A percentile compares a stretch with the other conserved stretches of the same genome.
Conservation (phyloP, 257 asterid genomes). For the Mentha longifolia region DNA sequence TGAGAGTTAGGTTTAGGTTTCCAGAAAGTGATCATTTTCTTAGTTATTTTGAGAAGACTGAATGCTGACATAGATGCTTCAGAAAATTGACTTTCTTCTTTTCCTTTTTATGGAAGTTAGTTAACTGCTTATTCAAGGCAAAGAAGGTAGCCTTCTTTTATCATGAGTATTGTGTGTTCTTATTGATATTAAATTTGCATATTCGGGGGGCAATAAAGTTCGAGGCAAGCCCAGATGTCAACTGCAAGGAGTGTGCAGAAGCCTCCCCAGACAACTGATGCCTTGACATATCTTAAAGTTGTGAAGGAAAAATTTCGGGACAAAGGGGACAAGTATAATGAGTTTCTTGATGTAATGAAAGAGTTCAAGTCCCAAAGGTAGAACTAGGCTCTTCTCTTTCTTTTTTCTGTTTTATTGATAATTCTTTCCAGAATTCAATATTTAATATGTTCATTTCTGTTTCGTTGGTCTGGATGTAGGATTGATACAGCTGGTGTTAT, state of each 20-base stretch:
- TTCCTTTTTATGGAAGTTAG: not conserved
- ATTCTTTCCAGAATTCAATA: slow-evolving; percentile 9
- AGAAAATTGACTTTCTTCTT: not conserved
- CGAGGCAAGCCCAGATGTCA: slow-evolving; percentile 70
- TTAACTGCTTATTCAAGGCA: not conserved
- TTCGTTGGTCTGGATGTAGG: slow-evolving; percentile 50
- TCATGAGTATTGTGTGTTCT: slow-evolving; percentile 5
- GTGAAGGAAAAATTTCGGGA: slow-evolving; percentile 86
- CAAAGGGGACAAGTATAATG: slow-evolving; percentile 74
- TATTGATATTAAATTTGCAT: slow-evolving; percentile 26
- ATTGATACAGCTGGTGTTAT: slow-evolving; percentile 72
- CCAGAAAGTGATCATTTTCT: slow-evolving; percentile 1
- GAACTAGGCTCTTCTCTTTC: slow-evolving; percentile 9
- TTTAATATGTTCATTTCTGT: slow-evolving; percentile 24
- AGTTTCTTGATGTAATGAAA: slow-evolving; percentile 95
- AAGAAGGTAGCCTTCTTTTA: slow-evolving; percentile 7
- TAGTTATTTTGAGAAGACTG: not conserved
- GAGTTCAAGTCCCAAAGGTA: slow-evolving; percentile 93
- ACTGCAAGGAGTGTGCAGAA: slow-evolving; percentile 66
- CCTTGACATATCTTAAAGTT: slow-evolving; percentile 80
- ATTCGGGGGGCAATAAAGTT: slow-evolving; percentile 49
- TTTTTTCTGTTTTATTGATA: slow-evolving; percentile 14
- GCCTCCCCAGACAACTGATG: slow-evolving; percentile 80
- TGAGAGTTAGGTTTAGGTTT: slow-evolving; percentile 3
- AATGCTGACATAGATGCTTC: slow-evolving; percentile 16